Evolutionary conservation across 2,329 filamentous ascomycete species (phyloP).

Genomic region (Trichoderma sp.): DNA sequence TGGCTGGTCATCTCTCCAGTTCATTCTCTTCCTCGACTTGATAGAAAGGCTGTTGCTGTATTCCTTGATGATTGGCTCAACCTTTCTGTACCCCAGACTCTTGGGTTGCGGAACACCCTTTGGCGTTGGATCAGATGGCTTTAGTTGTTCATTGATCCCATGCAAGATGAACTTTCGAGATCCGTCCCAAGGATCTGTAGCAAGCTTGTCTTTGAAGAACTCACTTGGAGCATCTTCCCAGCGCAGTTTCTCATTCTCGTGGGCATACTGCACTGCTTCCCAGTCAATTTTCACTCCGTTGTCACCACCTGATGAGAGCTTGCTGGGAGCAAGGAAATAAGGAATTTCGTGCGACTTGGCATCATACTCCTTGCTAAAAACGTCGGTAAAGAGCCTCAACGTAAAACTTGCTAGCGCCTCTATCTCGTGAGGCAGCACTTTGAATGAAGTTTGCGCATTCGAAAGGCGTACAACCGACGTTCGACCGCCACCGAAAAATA

Average conservation of each 20-base stretch:
- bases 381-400: conserved; percentile 72
- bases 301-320: background rate
- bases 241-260: conserved; percentile 35
- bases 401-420: conserved; percentile 70
- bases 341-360: conserved; percentile 64
- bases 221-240: conserved; percentile 48
- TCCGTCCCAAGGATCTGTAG: conserved; percentile 62
- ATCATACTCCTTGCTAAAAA: conserved; percentile 87
- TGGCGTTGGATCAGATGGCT: conserved; percentile 66
- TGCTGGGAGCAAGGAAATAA: conserved; percentile 76
- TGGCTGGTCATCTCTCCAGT: conserved; percentile 70
- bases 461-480: conserved; percentile 59
- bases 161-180: conserved; percentile 61
- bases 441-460: conserved; percentile 46
- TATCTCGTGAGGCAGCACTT: conserved; percentile 47
- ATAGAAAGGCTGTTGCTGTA: conserved; percentile 79
- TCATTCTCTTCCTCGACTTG: conserved; percentile 52
- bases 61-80: conserved; percentile 68
- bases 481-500: conserved; percentile 69
- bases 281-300: conserved; percentile 55
- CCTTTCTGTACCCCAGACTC: conserved; percentile 45
- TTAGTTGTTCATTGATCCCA: conserved; percentile 58
- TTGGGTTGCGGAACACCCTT: conserved; percentile 50
- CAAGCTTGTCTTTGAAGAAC: conserved; percentile 55
- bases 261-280: conserved; percentile 50